A percentile compares a stretch with the other conserved stretches of the same genome.
phyloP scores from a whole-genome alignment of 73 alveolate genomes.

The Symbiodinium natans region DNA sequence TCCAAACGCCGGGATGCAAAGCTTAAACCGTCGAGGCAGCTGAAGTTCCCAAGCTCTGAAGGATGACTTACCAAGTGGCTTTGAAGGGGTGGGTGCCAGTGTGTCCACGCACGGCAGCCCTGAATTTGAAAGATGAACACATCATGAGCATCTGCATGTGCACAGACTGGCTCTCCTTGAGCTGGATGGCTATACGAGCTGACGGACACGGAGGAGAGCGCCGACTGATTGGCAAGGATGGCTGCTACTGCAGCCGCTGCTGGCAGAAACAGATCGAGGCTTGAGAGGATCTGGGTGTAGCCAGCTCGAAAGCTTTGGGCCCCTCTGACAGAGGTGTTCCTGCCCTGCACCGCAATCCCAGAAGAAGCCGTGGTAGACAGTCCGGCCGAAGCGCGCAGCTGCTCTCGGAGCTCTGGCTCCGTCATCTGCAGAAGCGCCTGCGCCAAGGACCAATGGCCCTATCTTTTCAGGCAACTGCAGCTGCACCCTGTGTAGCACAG shows the following conservation, averaged over 20 bases:
- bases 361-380: not conserved
- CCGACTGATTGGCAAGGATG: constrained; percentile 36
- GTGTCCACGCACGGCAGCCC: constrained; percentile 45
- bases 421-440: not conserved
- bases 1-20: constrained; percentile 15
- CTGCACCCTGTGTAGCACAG: no score
- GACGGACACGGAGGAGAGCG: constrained; percentile 6
- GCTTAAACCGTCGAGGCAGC: not conserved
- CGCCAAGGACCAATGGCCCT: no score
- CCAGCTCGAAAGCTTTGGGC: constrained; percentile 12
- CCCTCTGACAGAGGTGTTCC: not conserved
- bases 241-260: constrained; percentile 51
- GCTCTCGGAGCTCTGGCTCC: not conserved
- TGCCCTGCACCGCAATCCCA: constrained; percentile 39
- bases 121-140: constrained; percentile 31
- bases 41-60: not conserved
- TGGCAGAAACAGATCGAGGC: constrained; percentile 35
- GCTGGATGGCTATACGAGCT: constrained; percentile 25
- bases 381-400: not conserved
- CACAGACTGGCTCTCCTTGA: constrained; percentile 44
- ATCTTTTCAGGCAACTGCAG: no score
- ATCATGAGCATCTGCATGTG: constrained; percentile 83
- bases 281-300: constrained; percentile 36
- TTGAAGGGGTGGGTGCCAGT: constrained; percentile 35
- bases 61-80: constrained; percentile 32